These are phyloP conservation scores for Flaveria bidentis DNA, from an alignment of 129 eudicot species.

Conservation along the genomic window DNA sequence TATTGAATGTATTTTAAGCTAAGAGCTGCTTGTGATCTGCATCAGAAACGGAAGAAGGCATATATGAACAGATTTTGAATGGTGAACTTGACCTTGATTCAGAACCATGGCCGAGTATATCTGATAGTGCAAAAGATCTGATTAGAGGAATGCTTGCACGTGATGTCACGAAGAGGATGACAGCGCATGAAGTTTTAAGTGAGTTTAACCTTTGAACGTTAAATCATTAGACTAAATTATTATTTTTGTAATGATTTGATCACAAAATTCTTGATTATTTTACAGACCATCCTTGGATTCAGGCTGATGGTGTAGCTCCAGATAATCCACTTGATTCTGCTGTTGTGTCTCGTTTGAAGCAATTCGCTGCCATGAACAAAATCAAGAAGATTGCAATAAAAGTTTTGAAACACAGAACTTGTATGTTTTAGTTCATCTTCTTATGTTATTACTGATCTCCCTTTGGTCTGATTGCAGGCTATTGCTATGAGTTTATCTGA, in stretches of 20 bases:
- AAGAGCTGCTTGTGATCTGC: conserved; percentile 17
- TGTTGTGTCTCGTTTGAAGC: conserved; percentile 80
- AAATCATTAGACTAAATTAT: not conserved
- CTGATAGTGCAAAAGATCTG: conserved; percentile 85
- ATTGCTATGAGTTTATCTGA: conserved; percentile 84
- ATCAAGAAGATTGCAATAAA: conserved; percentile 84
- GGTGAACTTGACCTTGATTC: conserved; percentile 91
- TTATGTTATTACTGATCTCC: not conserved
- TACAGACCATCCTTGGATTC: conserved; percentile 91
- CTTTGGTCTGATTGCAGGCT: conserved; percentile 41
- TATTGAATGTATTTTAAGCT: not conserved
- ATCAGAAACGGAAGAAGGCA: conserved; percentile 85
- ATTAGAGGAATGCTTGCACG: conserved; percentile 76
- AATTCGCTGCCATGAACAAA: conserved; percentile 91
- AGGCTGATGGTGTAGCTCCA: conserved; percentile 75
- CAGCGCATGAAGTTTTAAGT: conserved; percentile 82
- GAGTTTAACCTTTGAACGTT: conserved; percentile 27
- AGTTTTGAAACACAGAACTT: not conserved
- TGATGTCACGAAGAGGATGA: conserved; percentile 64
- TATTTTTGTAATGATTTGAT: not conserved
- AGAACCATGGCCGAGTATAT: conserved; percentile 93
- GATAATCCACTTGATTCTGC: conserved; percentile 87
- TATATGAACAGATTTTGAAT: conserved; percentile 72
- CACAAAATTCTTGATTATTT: not conserved
- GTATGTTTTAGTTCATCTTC: not conserved